Evolutionary conservation across 345 rosid species (phyloP), one percentile per base, ranked within the genome.

Genomic region (Anacardium occidentale): DNA sequence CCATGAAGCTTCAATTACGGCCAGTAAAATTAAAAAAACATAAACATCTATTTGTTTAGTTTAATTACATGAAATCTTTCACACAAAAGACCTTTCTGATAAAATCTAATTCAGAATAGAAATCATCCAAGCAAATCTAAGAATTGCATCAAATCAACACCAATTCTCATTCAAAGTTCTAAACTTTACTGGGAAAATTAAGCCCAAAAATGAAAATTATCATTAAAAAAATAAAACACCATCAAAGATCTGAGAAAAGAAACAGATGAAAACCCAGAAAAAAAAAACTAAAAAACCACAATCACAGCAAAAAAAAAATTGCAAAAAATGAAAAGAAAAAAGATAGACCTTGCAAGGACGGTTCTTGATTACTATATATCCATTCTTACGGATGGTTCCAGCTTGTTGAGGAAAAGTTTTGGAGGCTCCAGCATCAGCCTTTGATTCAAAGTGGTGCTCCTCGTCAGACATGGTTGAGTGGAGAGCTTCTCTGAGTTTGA

Each of bases 371-470:
- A 87, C 89, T 68, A 87, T 80, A 71, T 87, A 80, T 45, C 91
- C 89, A 64, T 80, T 85, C 78, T 87, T 85, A 64, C 91, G 87
- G 66, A 85, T 82, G 50, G 91, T 70, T 51, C 91, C 91, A 21
- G 91, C 91, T 58, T 87, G 91, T 65, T 87, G 89, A 9, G 89
- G 91, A 52, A 57, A 87, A 9, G 89, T 87, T 82, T 87, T 87
- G 37, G 88, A 87, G 34, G 89, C 87, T 25, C 91, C 91, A 6
- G 91, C 89, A 69, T 87, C 89, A 0, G 86, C 91, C 81, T 87
- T 87, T 0, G 91, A 82, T 3, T 85, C 86, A 48, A 87, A 87
- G 83, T 87, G 87, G 65, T 83, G 89, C 62, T 87, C 89, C 69
- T 87, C 89, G 77, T 87, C 91, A 58, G 91, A 87, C 91, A 87